These are phyloP conservation scores for Comarum palustre DNA, from an alignment of 306 rosid genomes.

Conservation along the genomic window DNA sequence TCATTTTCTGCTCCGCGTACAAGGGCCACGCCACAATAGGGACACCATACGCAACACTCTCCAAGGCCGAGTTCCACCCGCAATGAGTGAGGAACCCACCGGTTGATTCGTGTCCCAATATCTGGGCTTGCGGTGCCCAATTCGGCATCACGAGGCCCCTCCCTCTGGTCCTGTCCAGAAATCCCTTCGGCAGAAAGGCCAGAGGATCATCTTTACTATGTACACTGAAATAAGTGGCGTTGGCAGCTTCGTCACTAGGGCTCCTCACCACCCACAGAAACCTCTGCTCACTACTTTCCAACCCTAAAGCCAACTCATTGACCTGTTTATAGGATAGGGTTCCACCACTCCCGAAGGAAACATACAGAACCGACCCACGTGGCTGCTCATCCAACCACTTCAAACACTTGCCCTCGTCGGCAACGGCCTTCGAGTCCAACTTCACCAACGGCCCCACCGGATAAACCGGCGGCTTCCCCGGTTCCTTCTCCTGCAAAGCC, in stretches of 20 bases:
- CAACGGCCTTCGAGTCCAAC: slow-evolving; percentile 10
- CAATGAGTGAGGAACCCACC: slow-evolving; percentile 77
- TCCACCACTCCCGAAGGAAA: slow-evolving; percentile 51
- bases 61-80: slow-evolving; percentile 75
- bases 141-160: slow-evolving; percentile 43
- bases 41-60: slow-evolving; percentile 58
- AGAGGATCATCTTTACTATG: slow-evolving; percentile 29
- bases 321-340: slow-evolving; percentile 35
- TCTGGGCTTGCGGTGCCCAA: slow-evolving; percentile 78
- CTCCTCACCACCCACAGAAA: slow-evolving; percentile 48
- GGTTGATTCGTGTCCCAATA: slow-evolving; percentile 51
- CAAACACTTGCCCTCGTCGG: slow-evolving; percentile 26
- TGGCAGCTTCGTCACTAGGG: slow-evolving; percentile 30
- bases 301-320: slow-evolving; percentile 37
- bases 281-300: slow-evolving; percentile 41
- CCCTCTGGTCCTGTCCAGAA: slow-evolving; percentile 44
- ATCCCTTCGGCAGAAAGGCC: slow-evolving; percentile 55
- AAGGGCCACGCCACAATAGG: slow-evolving; percentile 80
- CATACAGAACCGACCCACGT: slow-evolving; percentile 37
- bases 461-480: slow-evolving; percentile 43
- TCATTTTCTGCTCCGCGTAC: slow-evolving; percentile 73
- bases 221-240: slow-evolving; percentile 45
- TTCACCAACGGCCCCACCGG: slow-evolving; percentile 60
- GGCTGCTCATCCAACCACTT: slow-evolving; percentile 48
- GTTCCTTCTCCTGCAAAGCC: slow-evolving; percentile 27